Percentiles rank a stretch among this genome's conserved stretches.
phyloP scores from a whole-genome alignment of 306 rosid species.

The Begonia loranthoides region DNA sequence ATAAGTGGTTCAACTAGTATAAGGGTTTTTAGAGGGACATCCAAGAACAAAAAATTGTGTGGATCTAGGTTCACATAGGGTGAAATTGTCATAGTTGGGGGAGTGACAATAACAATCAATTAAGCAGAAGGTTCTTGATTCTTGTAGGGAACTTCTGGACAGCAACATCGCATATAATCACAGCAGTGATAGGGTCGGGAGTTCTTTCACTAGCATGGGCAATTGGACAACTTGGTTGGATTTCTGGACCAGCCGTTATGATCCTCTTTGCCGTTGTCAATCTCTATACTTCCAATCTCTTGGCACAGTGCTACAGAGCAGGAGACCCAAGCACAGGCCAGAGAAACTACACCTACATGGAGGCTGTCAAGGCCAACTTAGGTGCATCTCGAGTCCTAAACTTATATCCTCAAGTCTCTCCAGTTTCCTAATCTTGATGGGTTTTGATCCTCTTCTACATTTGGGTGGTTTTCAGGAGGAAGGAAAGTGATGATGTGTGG shows the following conservation, averaged over 20 bases:
- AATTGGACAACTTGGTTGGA: constrained; percentile 1
- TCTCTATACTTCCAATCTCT: not conserved
- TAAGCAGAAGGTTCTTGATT: too few relatives aligned
- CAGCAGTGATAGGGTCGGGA: constrained; percentile 4
- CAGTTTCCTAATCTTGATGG: too few relatives aligned
- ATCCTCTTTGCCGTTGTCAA: not conserved
- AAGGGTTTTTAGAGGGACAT: too few relatives aligned
- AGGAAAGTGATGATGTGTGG: constrained; percentile 8
- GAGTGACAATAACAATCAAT: too few relatives aligned
- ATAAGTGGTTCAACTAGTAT: too few relatives aligned
- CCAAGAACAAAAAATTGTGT: too few relatives aligned
- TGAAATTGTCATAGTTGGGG: too few relatives aligned
- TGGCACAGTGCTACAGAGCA: not conserved
- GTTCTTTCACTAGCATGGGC: constrained; percentile 2
- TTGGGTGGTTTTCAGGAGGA: constrained; percentile 6
- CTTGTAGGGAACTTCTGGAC: not conserved
- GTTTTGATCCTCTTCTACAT: not conserved
- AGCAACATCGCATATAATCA: not conserved
- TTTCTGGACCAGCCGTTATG: not conserved
- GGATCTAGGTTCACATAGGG: too few relatives aligned
- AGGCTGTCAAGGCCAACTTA: constrained; percentile 1
- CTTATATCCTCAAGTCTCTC: not conserved
- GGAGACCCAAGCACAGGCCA: not conserved
- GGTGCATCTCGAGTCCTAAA: not conserved
- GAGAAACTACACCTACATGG: constrained; percentile 10